These are phyloP conservation scores for Alternaria postmessia DNA, from an alignment of 2,329 filamentous ascomycete species.

Conservation along the genomic window DNA sequence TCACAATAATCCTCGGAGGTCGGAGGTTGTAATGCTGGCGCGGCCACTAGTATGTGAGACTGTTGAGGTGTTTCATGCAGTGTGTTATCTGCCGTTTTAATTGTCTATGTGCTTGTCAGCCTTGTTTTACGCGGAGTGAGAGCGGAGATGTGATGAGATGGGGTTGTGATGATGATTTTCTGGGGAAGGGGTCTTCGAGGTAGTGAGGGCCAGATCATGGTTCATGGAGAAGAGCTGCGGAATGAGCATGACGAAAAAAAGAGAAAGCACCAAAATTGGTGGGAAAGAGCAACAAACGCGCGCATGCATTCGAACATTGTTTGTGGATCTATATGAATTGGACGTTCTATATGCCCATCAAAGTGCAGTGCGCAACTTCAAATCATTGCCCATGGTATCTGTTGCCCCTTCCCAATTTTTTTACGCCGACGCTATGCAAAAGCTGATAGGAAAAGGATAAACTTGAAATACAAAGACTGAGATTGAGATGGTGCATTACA, in stretches of 20 bases:
- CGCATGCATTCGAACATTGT: slow-evolving; percentile 27
- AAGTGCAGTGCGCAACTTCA: slow-evolving; percentile 2
- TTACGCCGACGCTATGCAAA: slow-evolving; percentile 37
- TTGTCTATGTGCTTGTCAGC: background rate
- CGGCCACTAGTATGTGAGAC: slow-evolving; percentile 7
- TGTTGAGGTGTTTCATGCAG: slow-evolving; percentile 16
- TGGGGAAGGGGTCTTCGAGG: background rate
- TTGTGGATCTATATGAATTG: slow-evolving; percentile 3
- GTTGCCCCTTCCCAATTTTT: slow-evolving; percentile 27
- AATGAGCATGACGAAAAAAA: background rate
- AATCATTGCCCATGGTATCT: slow-evolving; percentile 21
- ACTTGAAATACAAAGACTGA: background rate
- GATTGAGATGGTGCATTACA: slow-evolving; percentile 22
- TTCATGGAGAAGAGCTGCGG: background rate
- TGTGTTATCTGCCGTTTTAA: background rate
- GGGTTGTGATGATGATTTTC: background rate
- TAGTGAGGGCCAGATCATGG: background rate
- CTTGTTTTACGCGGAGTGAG: background rate
- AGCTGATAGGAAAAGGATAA: slow-evolving; percentile 18
- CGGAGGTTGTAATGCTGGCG: background rate
- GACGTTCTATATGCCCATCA: slow-evolving; percentile 1
- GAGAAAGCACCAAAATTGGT: slow-evolving; percentile 2
- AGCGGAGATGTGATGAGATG: background rate
- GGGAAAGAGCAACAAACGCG: slow-evolving; percentile 31
- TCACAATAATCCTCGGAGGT: background rate